A percentile compares a stretch with the other conserved stretches of the same genome.
Evolutionary conservation across 2,329 filamentous ascomycete species (phyloP).

Genomic region (Penicillium brasilianum): DNA sequence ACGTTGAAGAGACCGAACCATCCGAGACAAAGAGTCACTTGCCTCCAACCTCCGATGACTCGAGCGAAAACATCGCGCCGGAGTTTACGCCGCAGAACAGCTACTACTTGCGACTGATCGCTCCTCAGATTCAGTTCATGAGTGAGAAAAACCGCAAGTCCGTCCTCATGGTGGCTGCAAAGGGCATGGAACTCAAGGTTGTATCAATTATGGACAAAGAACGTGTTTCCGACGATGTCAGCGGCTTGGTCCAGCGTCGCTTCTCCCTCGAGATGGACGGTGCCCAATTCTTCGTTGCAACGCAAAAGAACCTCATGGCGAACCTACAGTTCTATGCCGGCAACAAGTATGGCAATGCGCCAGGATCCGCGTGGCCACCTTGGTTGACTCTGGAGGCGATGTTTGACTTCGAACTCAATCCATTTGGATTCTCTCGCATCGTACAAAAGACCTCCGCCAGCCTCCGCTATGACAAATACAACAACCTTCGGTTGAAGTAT

Average conservation of each 20-base stretch:
- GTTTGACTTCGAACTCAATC: conserved; percentile 92
- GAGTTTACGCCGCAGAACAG: conserved; percentile 91
- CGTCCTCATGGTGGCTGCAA: conserved; percentile 93
- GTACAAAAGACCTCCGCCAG: conserved; percentile 96
- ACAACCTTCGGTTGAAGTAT: conserved; percentile 93
- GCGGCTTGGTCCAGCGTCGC: conserved; percentile 89
- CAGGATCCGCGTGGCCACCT: conserved; percentile 89
- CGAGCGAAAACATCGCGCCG: conserved; percentile 76
- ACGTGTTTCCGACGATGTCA: conserved; percentile 87
- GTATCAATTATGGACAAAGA: conserved; percentile 98
- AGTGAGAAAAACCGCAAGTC: conserved; percentile 98
- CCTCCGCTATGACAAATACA: conserved; percentile 97
- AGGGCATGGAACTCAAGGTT: conserved; percentile 97
- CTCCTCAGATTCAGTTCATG: conserved; percentile 95
- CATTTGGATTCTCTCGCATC: conserved; percentile 96
- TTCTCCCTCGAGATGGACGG: conserved; percentile 97
- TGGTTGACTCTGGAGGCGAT: conserved; percentile 99
- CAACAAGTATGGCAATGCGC: conserved; percentile 85
- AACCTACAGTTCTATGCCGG: conserved; percentile 92
- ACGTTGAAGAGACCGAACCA: conserved; percentile 65
- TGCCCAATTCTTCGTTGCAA: conserved; percentile 96
- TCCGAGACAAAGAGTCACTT: conserved; percentile 49
- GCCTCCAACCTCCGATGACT: conserved; percentile 51
- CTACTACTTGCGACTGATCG: conserved; percentile 93
- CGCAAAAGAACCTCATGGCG: conserved; percentile 86